These are phyloP conservation scores for Tulasnella calospora DNA, from an alignment of 768 basidiomycete species.

Conservation along the genomic window DNA sequence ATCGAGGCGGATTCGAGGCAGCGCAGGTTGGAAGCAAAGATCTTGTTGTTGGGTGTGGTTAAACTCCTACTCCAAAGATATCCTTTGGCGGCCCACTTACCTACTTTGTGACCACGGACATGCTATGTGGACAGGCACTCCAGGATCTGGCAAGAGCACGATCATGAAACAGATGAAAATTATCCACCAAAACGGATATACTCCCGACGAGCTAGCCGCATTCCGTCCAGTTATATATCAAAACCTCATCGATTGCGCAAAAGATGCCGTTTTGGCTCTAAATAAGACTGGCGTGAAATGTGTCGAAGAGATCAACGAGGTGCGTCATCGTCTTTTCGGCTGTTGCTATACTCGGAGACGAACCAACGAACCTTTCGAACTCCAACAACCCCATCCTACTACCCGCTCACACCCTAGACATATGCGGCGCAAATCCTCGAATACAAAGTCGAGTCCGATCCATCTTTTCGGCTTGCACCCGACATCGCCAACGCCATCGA, in stretches of 20 bases:
- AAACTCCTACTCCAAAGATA: constrained; percentile 33
- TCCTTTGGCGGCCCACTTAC: background rate
- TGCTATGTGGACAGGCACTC: constrained; percentile 58
- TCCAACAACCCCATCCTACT: background rate
- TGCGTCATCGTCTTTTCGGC: background rate
- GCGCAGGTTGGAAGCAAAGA: constrained; percentile 45
- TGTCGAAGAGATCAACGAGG: constrained; percentile 57
- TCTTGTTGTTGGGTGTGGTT: constrained; percentile 43
- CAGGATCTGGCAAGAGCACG: constrained; percentile 91
- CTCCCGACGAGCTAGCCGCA: constrained; percentile 64
- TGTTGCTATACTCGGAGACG: background rate
- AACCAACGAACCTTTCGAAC: too few relatives aligned
- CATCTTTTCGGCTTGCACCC: constrained; percentile 34
- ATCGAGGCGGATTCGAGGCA: constrained; percentile 43
- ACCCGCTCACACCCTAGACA: constrained; percentile 30
- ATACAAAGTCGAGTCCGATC: constrained; percentile 37
- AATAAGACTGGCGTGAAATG: constrained; percentile 82
- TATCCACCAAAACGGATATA: constrained; percentile 79
- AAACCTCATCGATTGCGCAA: constrained; percentile 84
- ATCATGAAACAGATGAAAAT: constrained; percentile 99
- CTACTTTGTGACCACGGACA: background rate
- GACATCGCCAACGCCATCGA: constrained; percentile 42
- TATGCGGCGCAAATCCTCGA: constrained; percentile 43
- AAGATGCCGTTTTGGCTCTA: constrained; percentile 79
- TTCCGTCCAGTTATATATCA: constrained; percentile 77